A percentile compares a stretch with the other conserved stretches of the same genome.
phyloP scores from a whole-genome alignment of 345 rosid genomes.

The Syzygium grande region DNA sequence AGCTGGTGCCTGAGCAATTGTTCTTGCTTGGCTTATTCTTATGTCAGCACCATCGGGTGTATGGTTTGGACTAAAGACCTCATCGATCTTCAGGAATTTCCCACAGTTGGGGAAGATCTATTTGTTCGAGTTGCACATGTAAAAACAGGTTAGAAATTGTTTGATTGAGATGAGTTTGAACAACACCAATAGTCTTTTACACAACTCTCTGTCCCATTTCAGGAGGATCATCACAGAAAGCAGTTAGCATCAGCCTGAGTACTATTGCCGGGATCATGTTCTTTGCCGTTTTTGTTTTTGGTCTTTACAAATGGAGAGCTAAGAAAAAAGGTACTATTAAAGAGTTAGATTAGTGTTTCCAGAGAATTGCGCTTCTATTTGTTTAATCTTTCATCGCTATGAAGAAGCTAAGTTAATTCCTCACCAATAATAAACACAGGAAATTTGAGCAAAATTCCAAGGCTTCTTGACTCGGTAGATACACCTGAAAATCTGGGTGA shows the following conservation, averaged over 20 bases:
- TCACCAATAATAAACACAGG: background rate
- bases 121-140: background rate
- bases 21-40: conserved; percentile 2
- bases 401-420: background rate
- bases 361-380: background rate
- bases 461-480: background rate
- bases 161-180: background rate
- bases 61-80: conserved; percentile 1
- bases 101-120: background rate
- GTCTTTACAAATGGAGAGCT: background rate
- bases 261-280: background rate
- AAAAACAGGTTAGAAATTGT: background rate
- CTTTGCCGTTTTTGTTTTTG: background rate
- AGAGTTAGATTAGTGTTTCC: background rate
- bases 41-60: background rate
- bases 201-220: background rate
- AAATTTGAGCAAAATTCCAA: background rate
- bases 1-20: conserved; percentile 21
- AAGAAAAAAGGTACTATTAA: background rate
- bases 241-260: background rate
- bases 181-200: background rate
- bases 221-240: background rate
- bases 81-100: background rate
- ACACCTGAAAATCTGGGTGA: background rate
- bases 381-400: background rate